A percentile compares a stretch with the other conserved stretches of the same genome.
These are phyloP conservation scores for Calonectria ilicicola DNA, from an alignment of 2,329 filamentous ascomycete genomes.

Conservation along the genomic window DNA sequence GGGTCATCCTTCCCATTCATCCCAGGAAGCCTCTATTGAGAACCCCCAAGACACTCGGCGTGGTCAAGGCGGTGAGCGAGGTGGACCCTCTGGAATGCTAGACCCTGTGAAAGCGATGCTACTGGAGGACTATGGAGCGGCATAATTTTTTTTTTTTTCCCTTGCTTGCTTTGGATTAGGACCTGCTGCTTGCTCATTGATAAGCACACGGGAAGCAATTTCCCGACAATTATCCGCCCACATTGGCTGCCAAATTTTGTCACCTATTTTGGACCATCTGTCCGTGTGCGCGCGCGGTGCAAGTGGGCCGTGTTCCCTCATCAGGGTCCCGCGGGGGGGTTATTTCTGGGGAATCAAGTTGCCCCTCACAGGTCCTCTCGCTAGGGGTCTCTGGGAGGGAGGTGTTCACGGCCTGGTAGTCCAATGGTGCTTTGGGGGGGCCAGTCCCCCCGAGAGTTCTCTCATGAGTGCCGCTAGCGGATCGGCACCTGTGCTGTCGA, in stretches of 20 bases:
- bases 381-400: constrained; percentile 4
- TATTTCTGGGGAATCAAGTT: constrained; percentile 12
- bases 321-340: constrained; percentile 5
- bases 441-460: not conserved
- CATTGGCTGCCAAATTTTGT: not conserved
- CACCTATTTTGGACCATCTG: not conserved
- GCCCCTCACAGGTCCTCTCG: not conserved
- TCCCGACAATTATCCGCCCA: constrained; percentile 13
- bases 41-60: not conserved
- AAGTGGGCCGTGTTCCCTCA: constrained; percentile 6
- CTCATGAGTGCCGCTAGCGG: not conserved
- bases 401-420: constrained; percentile 1
- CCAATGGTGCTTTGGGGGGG: not conserved
- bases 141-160: constrained; percentile 14
- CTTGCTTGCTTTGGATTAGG: constrained; percentile 11
- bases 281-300: not conserved
- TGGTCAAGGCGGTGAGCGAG: constrained; percentile 19
- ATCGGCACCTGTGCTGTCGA: constrained; percentile 2
- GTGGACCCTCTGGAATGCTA: constrained; percentile 20
- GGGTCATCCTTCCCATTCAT: constrained; percentile 2
- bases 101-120: constrained; percentile 41
- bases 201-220: not conserved
- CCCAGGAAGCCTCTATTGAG: not conserved
- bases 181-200: not conserved
- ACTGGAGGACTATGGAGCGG: constrained; percentile 29